Evolutionary conservation across 192 early-diverging fungal species (phyloP), one percentile per base, ranked within the genome.

Genomic region (Rhizophagus prolifer): DNA sequence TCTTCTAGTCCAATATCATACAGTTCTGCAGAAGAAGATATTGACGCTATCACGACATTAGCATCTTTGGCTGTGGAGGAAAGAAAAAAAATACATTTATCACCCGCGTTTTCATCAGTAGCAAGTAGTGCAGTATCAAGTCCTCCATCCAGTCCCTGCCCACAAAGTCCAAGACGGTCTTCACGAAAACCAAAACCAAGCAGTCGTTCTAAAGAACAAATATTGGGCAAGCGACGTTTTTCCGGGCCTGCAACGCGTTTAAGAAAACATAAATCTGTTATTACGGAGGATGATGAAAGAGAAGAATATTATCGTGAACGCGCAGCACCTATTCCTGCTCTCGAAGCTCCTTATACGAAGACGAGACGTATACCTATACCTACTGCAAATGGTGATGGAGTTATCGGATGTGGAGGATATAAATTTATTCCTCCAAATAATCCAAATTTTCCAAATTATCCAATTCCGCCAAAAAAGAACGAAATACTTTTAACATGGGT

Each of bases 21-120:
- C 21, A 75, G 74, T 66, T 75, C 74, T 23, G 74, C 62, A 9
- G 74, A 75, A 1, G 74, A 75, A 47, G 74, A 75, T 47, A 50
- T 73, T n/a, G 31, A 31, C 34, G 12, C 31, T 50, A 34, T 34
- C 30, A 38, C 71, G 25, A 28, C 58, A 6, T n/a, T 31, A 21
- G 44, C 54, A 58, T 73, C 58, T 34, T 60, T 34, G 23, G 23
- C 71, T 4, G 23, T 34, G 34, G 16, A 7, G 19, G 26, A 54
- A 23, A 36, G 21, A 23, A 38, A 58, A 1, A 12, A 30, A 4
- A 36, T 44, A 19, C 58, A 63, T 75, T 26, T 13, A 30, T 46
- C 26, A 26, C 41, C 62, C 26, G 19, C 62, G 25, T 34, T 31
- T 31, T 23, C n/a, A 25, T 46, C 61, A 23, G 30, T 41, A 12